These are phyloP conservation scores for Ceratorhiza oryzae-sativae DNA, from an alignment of 1,284 basidiomycete species.

Conservation along the genomic window DNA sequence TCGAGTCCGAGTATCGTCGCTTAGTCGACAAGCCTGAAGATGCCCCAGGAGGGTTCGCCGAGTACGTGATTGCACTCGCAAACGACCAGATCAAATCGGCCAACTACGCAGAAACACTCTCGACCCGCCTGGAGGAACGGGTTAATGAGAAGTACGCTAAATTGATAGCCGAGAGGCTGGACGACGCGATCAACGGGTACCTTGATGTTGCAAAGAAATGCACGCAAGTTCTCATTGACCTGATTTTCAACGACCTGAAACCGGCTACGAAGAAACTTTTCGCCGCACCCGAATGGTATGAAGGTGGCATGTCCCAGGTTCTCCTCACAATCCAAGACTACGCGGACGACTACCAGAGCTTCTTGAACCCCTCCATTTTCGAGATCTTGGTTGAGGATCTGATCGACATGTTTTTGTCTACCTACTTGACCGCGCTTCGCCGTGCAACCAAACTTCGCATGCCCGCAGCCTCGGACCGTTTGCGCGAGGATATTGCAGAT, in stretches of 20 bases:
- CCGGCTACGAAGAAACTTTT: conserved; percentile 89
- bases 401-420: conserved; percentile 88
- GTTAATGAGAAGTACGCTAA: conserved; percentile 92
- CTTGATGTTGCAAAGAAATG: conserved; percentile 98
- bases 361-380: conserved; percentile 89
- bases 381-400: conserved; percentile 94
- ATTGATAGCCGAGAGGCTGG: conserved; percentile 84
- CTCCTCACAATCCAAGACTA: conserved; percentile 97
- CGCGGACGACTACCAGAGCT: conserved; percentile 89
- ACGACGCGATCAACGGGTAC: conserved; percentile 97
- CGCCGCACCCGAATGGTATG: conserved; percentile 81
- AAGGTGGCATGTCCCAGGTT: conserved; percentile 83
- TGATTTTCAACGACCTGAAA: conserved; percentile 95
- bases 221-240: conserved; percentile 90
- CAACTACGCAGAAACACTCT: conserved; percentile 89
- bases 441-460: conserved; percentile 88
- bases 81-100: conserved; percentile 98
- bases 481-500: conserved; percentile 81
- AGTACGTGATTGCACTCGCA: conserved; percentile 97
- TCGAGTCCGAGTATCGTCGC: conserved; percentile 88
- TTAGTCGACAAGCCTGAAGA: conserved; percentile 91
- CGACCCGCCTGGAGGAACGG: conserved; percentile 85
- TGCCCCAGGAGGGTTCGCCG: conserved; percentile 85
- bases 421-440: conserved; percentile 88
- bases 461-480: conserved; percentile 81